Evolutionary conservation across 345 rosid genomes (phyloP), one percentile per base, ranked within the genome.

Genomic region (Citrus inodora): DNA sequence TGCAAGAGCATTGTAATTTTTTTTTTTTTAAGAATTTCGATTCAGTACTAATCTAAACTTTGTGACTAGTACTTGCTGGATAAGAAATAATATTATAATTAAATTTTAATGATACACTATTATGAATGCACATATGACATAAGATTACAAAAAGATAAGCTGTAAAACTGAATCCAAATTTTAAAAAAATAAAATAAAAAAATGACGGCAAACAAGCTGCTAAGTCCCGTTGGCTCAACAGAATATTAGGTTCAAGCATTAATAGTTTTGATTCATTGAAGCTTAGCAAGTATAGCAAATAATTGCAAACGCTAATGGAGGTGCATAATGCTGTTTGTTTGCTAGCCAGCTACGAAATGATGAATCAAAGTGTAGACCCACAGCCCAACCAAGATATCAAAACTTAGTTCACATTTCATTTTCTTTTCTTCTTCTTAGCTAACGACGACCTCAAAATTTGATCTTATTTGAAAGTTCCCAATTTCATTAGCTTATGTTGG

Each of bases 161-260:
- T 42, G 2, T 10, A 42, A 42, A 2, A 42, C 4, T 42, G 16
- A 42, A 42, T 42, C 51, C 51, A 42, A 10, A 2, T 42, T 10
- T 10, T 0, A 0, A 16, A 48, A 2, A 35, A 38, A 32, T 32
- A 32, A 14, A 48, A 3, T 0, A 51, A 51, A 17, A 14, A 17
- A 51, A 33, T 19, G 56, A 1, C 56, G 56, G 7, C 56, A 17
- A 51, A 51, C 56, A 51, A 51, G 19, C 56, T 38, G 27, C 10
- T 9, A 38, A 25, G 27, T 24, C 19, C 40, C 2, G 51, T 6
- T 74, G 37, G 69, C 60, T 27, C 70, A 30, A 60, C 70, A 48
- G 32, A 73, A 64, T 63, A 64, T 63, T 64, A 46, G 37, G 70
- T 64, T 30, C 17, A 17, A 3, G 33, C 71, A 75, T 75, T 75